A percentile compares a stretch with the other conserved stretches of the same genome.
These are phyloP conservation scores for Hydrangea macrophylla DNA, from an alignment of 148 eudicot species.

Conservation along the genomic window DNA sequence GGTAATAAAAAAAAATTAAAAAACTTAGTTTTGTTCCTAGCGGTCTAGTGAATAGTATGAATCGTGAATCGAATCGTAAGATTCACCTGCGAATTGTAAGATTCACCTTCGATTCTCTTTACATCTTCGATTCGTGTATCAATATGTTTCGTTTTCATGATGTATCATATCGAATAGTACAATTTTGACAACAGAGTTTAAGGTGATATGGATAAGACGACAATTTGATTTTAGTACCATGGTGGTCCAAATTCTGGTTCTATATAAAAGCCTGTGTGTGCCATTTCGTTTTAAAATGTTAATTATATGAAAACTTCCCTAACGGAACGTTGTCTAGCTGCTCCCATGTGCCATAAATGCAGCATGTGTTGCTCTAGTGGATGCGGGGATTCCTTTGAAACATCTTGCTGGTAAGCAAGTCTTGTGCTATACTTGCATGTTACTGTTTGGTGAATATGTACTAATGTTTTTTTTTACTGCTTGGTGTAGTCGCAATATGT, in stretches of 20 bases:
- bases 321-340: constrained; percentile 59
- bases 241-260: neutral
- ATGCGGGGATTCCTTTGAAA: constrained; percentile 89
- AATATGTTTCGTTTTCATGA: no score
- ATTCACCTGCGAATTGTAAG: no score
- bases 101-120: no score
- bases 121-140: no score
- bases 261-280: neutral
- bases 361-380: constrained; percentile 91
- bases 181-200: no score
- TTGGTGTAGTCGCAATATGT: constrained; percentile 76
- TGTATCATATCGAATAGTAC: no score
- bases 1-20: no score
- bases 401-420: constrained; percentile 76
- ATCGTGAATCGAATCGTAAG: no score
- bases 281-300: neutral
- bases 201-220: no score
- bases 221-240: neutral
- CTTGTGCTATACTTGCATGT: neutral
- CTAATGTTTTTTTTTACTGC: constrained; percentile 14
- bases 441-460: neutral
- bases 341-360: constrained; percentile 97
- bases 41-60: no score
- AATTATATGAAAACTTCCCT: constrained; percentile 32
- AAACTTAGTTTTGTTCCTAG: no score